Conservation (phyloP, 2,329 filamentous ascomycete species). For the Aspergillus fumigatiaffinis region DNA sequence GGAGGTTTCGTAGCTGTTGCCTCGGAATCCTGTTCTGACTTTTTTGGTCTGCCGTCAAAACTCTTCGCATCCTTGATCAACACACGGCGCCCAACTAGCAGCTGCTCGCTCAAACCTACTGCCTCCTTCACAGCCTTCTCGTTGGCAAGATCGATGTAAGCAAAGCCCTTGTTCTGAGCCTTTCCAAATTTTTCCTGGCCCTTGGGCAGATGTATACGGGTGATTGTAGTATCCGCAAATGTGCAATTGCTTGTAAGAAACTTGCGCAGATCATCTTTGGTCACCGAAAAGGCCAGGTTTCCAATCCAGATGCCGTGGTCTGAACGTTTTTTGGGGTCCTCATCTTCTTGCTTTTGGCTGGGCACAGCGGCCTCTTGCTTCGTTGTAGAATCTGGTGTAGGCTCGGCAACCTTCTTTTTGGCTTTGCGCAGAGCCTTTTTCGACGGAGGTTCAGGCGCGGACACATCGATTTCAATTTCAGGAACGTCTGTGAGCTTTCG, state of each 20-base stretch:
- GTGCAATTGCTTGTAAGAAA: conserved; percentile 73
- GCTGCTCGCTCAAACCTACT: conserved; percentile 78
- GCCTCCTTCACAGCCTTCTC: conserved; percentile 68
- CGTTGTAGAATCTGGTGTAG: conserved; percentile 19
- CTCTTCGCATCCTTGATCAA: conserved; percentile 91
- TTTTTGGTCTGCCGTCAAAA: conserved; percentile 83
- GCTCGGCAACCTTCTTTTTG: conserved; percentile 59
- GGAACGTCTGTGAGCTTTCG: conserved; percentile 58
- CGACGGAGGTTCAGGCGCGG: conserved; percentile 86
- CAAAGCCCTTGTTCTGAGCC: conserved; percentile 83
- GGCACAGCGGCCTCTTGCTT: conserved; percentile 34
- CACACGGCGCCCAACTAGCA: conserved; percentile 70
- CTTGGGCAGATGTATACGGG: conserved; percentile 74
- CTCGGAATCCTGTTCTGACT: conserved; percentile 45
- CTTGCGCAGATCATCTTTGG: conserved; percentile 66
- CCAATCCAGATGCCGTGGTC: conserved; percentile 92
- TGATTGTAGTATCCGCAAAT: conserved; percentile 68
- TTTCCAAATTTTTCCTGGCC: conserved; percentile 50
- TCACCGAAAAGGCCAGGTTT: conserved; percentile 82
- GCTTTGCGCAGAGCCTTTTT: conserved; percentile 87
- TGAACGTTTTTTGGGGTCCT: conserved; percentile 54
- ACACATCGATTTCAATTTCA: conserved; percentile 85
- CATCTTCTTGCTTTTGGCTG: conserved; percentile 20
- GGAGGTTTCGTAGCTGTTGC: conserved; percentile 56
- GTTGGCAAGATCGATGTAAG: conserved; percentile 86